Evolutionary conservation across 2,329 filamentous ascomycete genomes (phyloP).

Genomic region (Mycogone perniciosa): DNA sequence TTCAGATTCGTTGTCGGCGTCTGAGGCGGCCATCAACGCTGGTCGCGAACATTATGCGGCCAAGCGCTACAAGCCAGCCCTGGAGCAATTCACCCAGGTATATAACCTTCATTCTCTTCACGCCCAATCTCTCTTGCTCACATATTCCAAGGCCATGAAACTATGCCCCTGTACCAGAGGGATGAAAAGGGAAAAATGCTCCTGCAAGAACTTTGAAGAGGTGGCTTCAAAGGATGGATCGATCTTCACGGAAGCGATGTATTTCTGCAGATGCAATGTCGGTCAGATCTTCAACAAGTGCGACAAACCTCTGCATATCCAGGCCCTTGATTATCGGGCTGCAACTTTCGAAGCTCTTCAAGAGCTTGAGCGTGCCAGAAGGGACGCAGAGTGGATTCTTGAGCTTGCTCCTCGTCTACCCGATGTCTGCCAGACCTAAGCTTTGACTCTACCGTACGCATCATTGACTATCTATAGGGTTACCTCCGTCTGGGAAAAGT

Average conservation of each 20-base stretch:
- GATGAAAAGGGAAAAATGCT: constrained; percentile 31
- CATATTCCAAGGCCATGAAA: constrained; percentile 28
- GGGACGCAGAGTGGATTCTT: constrained; percentile 38
- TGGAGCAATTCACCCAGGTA: constrained; percentile 33
- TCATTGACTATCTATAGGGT: constrained; percentile 25
- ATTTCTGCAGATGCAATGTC: constrained; percentile 31
- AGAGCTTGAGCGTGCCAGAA: constrained; percentile 31
- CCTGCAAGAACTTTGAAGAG: constrained; percentile 34
- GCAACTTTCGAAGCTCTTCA: constrained; percentile 34
- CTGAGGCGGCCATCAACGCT: constrained; percentile 26
- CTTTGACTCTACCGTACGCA: not conserved
- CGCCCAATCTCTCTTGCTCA: not conserved
- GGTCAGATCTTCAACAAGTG: constrained; percentile 35
- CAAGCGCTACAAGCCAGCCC: constrained; percentile 29
- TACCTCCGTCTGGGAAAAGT: constrained; percentile 38
- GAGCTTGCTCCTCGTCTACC: constrained; percentile 35
- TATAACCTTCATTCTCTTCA: not conserved
- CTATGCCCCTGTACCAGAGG: constrained; percentile 29
- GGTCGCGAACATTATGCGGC: constrained; percentile 29
- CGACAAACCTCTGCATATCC: constrained; percentile 30
- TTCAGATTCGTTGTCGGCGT: constrained; percentile 6
- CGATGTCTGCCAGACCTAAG: constrained; percentile 26
- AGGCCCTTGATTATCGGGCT: constrained; percentile 36
- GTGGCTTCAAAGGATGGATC: constrained; percentile 27
- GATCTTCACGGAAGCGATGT: constrained; percentile 38